phyloP scores from a whole-genome alignment of 2,329 filamentous ascomycete species.

The Trichoderma sp. region DNA sequence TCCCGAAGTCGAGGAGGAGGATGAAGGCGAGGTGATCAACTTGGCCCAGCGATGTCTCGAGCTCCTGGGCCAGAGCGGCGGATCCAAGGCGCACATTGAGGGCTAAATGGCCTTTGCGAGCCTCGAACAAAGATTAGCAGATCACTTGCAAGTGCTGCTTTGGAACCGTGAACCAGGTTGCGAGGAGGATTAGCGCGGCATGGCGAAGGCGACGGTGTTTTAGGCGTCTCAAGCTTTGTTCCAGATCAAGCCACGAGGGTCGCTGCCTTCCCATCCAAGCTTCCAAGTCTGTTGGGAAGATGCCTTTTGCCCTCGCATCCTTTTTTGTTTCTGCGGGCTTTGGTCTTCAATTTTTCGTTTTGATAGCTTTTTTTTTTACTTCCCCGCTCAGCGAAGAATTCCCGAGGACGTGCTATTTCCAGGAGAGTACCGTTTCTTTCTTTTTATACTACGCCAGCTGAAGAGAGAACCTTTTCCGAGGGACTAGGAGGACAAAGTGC shows the following conservation, averaged over 20 bases:
- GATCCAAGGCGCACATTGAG: conserved; percentile 78
- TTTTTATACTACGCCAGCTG: not conserved
- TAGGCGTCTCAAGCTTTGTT: conserved; percentile 31
- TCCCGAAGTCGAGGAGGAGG: conserved; percentile 82
- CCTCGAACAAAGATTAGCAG: not conserved
- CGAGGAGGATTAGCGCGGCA: conserved; percentile 15
- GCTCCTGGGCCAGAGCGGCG: conserved; percentile 67
- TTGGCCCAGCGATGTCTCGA: conserved; percentile 89
- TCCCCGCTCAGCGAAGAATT: conserved; percentile 13
- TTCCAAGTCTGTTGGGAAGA: conserved; percentile 20
- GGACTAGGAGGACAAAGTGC: conserved; percentile 9
- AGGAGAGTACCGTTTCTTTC: not conserved
- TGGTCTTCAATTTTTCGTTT: conserved; percentile 10
- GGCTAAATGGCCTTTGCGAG: conserved; percentile 47
- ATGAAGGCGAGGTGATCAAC: conserved; percentile 88
- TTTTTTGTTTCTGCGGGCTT: conserved; percentile 23
- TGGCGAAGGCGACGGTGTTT: conserved; percentile 30
- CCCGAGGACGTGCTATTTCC: conserved; percentile 15
- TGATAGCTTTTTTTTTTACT: conserved; percentile 3
- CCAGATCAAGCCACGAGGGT: conserved; percentile 28
- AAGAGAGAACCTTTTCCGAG: not conserved
- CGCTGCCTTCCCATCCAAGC: conserved; percentile 15
- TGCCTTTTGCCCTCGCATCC: conserved; percentile 20
- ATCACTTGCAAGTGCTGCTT: not conserved
- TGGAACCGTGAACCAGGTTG: not conserved